These are phyloP conservation scores for Hypericum androsaemum DNA, from an alignment of 345 rosid genomes.

Conservation along the genomic window DNA sequence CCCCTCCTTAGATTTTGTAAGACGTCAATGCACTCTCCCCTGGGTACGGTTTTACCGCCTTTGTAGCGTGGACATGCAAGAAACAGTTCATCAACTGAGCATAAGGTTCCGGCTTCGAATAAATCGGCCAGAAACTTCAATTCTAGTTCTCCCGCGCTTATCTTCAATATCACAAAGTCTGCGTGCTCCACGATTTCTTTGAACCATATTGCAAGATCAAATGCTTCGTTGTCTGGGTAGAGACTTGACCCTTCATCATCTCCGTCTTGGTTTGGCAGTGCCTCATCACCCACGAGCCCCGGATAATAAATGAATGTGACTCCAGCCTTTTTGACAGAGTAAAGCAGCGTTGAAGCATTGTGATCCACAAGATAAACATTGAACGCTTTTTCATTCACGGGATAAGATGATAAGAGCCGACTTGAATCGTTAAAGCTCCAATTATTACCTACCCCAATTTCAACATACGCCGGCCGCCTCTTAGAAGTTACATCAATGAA, in stretches of 20 bases:
- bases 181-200: constrained; percentile 55
- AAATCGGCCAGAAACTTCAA: constrained; percentile 49
- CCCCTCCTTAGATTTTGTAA: constrained; percentile 49
- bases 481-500: constrained; percentile 37
- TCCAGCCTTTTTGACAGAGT: constrained; percentile 59
- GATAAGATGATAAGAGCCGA: constrained; percentile 67
- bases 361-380: constrained; percentile 68
- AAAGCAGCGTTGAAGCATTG: constrained; percentile 60
- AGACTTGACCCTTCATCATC: constrained; percentile 38
- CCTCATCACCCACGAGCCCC: constrained; percentile 42
- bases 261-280: not conserved
- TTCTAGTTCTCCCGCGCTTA: constrained; percentile 54
- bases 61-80: constrained; percentile 40
- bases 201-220: constrained; percentile 73
- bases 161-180: constrained; percentile 70
- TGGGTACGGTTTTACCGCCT: constrained; percentile 16
- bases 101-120: constrained; percentile 54
- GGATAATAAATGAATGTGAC: constrained; percentile 73
- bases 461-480: constrained; percentile 53
- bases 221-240: constrained; percentile 42
- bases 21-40: constrained; percentile 42
- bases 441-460: constrained; percentile 59
- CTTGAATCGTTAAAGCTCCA: constrained; percentile 27
- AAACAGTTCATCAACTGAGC: constrained; percentile 71
- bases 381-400: constrained; percentile 45